phyloP scores from a whole-genome alignment of 345 rosid species.

The Cardamine occulta region DNA sequence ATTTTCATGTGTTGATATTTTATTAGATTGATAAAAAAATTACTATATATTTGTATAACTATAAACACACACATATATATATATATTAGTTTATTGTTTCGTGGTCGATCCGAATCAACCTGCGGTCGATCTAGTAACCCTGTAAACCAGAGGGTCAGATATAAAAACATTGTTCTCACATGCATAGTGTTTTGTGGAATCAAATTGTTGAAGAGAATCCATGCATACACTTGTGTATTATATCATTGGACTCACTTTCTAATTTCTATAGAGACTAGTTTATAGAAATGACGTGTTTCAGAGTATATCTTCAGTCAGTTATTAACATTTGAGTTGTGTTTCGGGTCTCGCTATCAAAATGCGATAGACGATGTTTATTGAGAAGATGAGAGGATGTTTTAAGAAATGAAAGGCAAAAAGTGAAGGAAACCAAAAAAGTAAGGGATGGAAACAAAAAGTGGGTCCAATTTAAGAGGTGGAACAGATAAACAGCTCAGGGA shows the following conservation, averaged over 20 bases:
- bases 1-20: no score
- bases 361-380: neutral
- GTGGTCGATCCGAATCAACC: no score
- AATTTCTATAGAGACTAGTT: no score
- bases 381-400: neutral
- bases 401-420: neutral
- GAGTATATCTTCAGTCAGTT: neutral
- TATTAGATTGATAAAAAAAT: no score
- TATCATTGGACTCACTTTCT: neutral
- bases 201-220: neutral
- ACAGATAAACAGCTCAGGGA: slow-evolving; percentile 22
- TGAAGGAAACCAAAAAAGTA: slow-evolving; percentile 3
- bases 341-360: neutral
- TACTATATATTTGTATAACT: no score
- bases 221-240: neutral
- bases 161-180: neutral
- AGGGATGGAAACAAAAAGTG: neutral
- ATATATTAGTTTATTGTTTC: no score
- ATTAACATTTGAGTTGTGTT: neutral
- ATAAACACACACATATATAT: no score
- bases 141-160: no score
- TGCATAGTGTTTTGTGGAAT: neutral
- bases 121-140: no score
- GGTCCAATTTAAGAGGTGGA: slow-evolving; percentile 10
- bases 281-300: neutral